phyloP scores from a whole-genome alignment of 352 stramenopile species.

The Pythium phragmiticola region DNA sequence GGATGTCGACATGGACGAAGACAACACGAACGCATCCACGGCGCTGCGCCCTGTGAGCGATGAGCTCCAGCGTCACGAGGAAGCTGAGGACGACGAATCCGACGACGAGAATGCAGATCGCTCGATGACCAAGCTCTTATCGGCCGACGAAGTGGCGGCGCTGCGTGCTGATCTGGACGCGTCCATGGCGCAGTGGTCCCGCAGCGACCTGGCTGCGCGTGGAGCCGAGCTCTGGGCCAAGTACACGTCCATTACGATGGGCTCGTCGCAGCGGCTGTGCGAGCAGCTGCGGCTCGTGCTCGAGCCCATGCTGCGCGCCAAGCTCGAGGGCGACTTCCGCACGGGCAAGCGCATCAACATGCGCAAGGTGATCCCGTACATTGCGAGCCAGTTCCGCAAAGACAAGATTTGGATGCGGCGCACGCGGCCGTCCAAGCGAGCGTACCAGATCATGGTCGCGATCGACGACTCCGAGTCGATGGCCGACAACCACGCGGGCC shows the following conservation, averaged over 20 bases:
- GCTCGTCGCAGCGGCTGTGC: constrained; percentile 93
- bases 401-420: constrained; percentile 99
- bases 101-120: constrained; percentile 34
- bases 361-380: constrained; percentile 99
- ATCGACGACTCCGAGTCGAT: constrained; percentile 99
- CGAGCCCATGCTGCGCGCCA: constrained; percentile 96
- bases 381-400: constrained; percentile 99
- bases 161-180: constrained; percentile 79
- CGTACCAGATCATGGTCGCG: constrained; percentile 98
- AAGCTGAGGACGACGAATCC: constrained; percentile 35
- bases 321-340: constrained; percentile 98
- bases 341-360: constrained; percentile 99
- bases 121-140: constrained; percentile 44
- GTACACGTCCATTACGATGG: constrained; percentile 92
- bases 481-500: constrained; percentile 94
- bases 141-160: constrained; percentile 63
- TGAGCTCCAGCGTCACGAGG: constrained; percentile 3
- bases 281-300: constrained; percentile 99
- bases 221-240: constrained; percentile 89
- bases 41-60: constrained; percentile 11
- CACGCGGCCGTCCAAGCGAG: constrained; percentile 97
- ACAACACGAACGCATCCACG: not conserved
- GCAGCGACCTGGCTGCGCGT: constrained; percentile 36
- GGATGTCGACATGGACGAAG: constrained; percentile 29
- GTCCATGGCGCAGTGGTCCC: constrained; percentile 71